Evolutionary conservation across 129 eudicot species (phyloP), one percentile per base, ranked within the genome.

Genomic region (Chrysanthemum seticuspe): DNA sequence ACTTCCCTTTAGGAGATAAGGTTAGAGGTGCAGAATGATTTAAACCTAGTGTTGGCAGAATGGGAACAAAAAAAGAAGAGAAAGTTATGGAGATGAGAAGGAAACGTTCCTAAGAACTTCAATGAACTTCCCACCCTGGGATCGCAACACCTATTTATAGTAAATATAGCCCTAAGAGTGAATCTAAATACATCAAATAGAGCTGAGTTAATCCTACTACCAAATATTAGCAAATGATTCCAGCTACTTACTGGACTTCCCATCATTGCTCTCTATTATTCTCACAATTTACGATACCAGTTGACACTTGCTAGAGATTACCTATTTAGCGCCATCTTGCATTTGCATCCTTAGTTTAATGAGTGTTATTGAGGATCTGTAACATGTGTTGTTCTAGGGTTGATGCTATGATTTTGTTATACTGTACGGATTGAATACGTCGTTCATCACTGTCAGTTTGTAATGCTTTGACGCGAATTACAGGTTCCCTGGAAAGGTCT

Each of bases 401-500:
- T 69, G 61, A 58, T 76, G 36, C 59, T 57, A 31, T 62, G 66
- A 49, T 25, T 64, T 70, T 67, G 40, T 18, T 67, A 19, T 57
- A 56, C 68, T 62, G 58, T 67, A 56, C 31, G 47, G 31, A 57
- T 58, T 47, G 74, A 59, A 60, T 55, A 55, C 45, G 7, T 40
- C 0, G 45, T 8, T 65, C 36, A 12, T 70, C 65, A 21, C 16
- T 56, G 23, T 55, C 45, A 48, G 36, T 61, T 53, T 21, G 13
- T 67, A 49, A 29, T 59, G 55, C 10, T 61, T 74, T 69, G 66
- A 49, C 53, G 29, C 52, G 72, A 62, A 68, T 52, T 23, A 63
- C 73, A 94, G 98, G 99, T 94, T 69, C 99, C 97, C 49, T 94
- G 99, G 99, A 90, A 90, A 83, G 79, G 99, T 84, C 97, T 94